Evolutionary conservation across 768 basidiomycete genomes (phyloP).

Genomic region (Termitomyces sp.): DNA sequence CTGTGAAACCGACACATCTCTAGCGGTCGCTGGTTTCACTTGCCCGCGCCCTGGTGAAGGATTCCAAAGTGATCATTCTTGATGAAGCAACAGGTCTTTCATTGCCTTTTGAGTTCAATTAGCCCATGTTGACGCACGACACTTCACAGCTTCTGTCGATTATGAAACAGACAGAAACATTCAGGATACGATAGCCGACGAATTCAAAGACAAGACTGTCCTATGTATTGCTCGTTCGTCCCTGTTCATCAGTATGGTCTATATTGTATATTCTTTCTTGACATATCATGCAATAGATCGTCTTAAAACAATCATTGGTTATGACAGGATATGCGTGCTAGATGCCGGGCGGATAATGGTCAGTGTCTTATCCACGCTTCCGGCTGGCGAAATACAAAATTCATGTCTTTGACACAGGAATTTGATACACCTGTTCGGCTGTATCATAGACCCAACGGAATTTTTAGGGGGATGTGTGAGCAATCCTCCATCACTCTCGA

Average conservation of each 20-base stretch:
- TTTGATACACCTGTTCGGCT: slow-evolving; percentile 74
- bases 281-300: slow-evolving; percentile 46
- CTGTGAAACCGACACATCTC: neutral
- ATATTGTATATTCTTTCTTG: neutral
- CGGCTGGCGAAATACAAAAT: neutral
- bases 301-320: slow-evolving; percentile 79
- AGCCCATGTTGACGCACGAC: neutral
- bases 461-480: slow-evolving; percentile 86
- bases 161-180: slow-evolving; percentile 89
- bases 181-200: slow-evolving; percentile 80
- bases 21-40: slow-evolving; percentile 81
- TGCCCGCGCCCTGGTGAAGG: slow-evolving; percentile 84
- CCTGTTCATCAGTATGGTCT: neutral
- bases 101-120: neutral
- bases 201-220: slow-evolving; percentile 81
- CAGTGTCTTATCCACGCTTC: slow-evolving; percentile 18
- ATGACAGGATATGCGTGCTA: slow-evolving; percentile 86
- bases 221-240: slow-evolving; percentile 80
- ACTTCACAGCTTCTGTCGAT: slow-evolving; percentile 66
- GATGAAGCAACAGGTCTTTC: slow-evolving; percentile 75
- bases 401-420: slow-evolving; percentile 38
- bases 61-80: slow-evolving; percentile 77
- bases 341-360: slow-evolving; percentile 74
- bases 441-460: slow-evolving; percentile 50
- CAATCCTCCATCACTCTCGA: slow-evolving; percentile 69